Conservation (phyloP, 352 stramenopile species). For the Pythium oligandrum region DNA sequence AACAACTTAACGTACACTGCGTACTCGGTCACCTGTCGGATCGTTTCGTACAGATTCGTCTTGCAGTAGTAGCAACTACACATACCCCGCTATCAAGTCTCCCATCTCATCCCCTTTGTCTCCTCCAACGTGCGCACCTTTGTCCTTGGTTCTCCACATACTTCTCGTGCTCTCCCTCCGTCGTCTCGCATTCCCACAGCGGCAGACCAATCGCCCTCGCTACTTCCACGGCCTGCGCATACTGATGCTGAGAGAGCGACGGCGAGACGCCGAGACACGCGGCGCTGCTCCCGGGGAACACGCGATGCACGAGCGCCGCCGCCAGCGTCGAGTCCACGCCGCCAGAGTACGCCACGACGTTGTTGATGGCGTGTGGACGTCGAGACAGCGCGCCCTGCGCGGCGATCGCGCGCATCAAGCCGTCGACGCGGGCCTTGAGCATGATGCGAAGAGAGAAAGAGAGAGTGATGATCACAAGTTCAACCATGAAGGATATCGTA, state of each 20-base stretch:
- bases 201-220: constrained; percentile 86
- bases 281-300: constrained; percentile 69
- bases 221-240: constrained; percentile 83
- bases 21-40: constrained; percentile 85
- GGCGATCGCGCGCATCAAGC: constrained; percentile 13
- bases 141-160: constrained; percentile 95
- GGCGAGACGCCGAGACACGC: constrained; percentile 93
- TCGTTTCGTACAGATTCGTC: constrained; percentile 94
- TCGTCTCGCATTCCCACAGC: constrained; percentile 85
- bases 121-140: not conserved
- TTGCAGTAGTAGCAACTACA: constrained; percentile 96
- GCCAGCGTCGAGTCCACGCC: constrained; percentile 95
- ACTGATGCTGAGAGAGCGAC: constrained; percentile 84
- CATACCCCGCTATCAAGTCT: no score
- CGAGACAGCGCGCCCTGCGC: not conserved
- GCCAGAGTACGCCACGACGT: constrained; percentile 91
- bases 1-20: constrained; percentile 17
- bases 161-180: constrained; percentile 70
- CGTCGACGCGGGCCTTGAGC: constrained; percentile 10
- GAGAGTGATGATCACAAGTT: no score
- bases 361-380: constrained; percentile 17
- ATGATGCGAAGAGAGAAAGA: not conserved
- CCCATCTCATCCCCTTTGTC: no score
- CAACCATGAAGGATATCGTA: no score
- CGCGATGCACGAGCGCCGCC: constrained; percentile 85